phyloP scores from a whole-genome alignment of 345 rosid genomes.

The Rhodamnia rubescens region DNA sequence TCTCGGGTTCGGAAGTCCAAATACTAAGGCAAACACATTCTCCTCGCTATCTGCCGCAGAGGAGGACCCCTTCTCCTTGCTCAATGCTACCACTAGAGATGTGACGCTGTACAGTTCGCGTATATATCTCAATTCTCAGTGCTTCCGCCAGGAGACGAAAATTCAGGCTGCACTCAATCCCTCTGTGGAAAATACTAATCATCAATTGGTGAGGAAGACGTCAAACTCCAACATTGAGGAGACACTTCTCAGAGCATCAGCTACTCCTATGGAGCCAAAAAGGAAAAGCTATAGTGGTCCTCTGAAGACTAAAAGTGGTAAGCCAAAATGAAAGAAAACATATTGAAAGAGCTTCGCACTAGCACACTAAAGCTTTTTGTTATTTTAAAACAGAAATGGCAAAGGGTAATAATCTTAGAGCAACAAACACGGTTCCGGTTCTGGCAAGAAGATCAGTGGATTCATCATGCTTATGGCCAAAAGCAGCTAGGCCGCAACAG shows the following conservation, averaged over 20 bases:
- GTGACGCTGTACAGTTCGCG: not conserved
- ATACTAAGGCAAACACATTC: conserved; percentile 2
- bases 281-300: conserved; percentile 5
- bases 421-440: not conserved
- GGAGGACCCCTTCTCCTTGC: conserved; percentile 1
- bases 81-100: not conserved
- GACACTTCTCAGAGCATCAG: not conserved
- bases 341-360: not conserved
- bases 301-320: conserved; percentile 8
- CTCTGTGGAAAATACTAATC: not conserved
- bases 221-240: not conserved
- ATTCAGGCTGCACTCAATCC: not conserved
- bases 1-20: conserved; percentile 9
- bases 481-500: not conserved
- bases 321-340: not conserved
- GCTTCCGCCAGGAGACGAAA: not conserved
- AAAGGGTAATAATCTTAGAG: not conserved
- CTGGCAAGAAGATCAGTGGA: conserved; percentile 15
- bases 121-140: conserved; percentile 10
- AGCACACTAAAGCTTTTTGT: not conserved
- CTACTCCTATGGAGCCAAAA: not conserved
- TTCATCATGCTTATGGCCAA: not conserved
- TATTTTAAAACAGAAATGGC: conserved; percentile 1
- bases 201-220: not conserved
- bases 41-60: conserved; percentile 2